Base-by-base conservation (phyloP, 768 basidiomycete genomes). In the Lentinula sp. region DNA sequence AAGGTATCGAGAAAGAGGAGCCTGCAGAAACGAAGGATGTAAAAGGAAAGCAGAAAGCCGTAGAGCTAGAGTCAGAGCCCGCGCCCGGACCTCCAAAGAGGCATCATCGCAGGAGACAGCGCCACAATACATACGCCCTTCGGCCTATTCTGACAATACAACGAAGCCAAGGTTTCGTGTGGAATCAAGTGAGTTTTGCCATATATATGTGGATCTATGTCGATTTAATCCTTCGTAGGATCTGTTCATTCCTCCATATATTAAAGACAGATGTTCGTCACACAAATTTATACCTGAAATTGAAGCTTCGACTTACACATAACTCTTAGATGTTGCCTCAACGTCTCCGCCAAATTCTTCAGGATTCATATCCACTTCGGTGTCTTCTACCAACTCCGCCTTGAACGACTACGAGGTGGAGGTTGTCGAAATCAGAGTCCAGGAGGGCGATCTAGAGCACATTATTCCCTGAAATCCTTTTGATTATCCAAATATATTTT, bases 81-180 rank as follows among this genome's bases (percentile, higher is more conserved):
- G 82, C 84, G 52, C 73, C 73, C 39, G 70, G 73, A 64, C 79
- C 76, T 68, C 59, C 49, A n/a, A 79, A 74, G 68, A 79, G 76
- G 62, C 78, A 79, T 66, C 78, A 73, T 64, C 76, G 73, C 71
- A 83, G 81, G 70, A 84, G 83, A 72, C 80, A 78, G 62, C 82
- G 81, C 43, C 76, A 62, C 76, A 81, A 3, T 56, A 23, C 16
- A 78, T 82, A 81, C 65, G 81, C 86, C 23, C 81, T 91, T 46
- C 83, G 91, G 16, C 91, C 91, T 37, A 93, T 93, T 71, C 70
- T 93, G 71, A 93, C 91, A 45, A 93, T 93, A 59, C 91, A 93
- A 69, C 80, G 81, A 69, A 91, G 90, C 66, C 90, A 93, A 72
- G 91, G 91, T 11, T 93, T 93, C 67, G 91, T 93, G 1, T 93